These are phyloP conservation scores for Fibroporia radiculosa DNA, from an alignment of 768 basidiomycete genomes.

Conservation along the genomic window DNA sequence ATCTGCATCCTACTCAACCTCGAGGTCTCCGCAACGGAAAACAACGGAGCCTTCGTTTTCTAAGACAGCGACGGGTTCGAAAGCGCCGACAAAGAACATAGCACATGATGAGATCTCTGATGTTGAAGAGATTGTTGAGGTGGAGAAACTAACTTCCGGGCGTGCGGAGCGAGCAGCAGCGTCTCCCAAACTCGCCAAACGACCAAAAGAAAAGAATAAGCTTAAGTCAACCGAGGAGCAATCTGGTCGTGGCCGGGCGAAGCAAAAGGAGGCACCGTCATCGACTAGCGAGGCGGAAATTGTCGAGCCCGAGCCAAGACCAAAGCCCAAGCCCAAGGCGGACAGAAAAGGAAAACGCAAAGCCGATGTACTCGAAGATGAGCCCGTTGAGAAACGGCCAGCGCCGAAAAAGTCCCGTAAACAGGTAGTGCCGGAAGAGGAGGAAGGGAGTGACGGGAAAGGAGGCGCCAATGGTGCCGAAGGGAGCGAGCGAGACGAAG, in stretches of 20 bases:
- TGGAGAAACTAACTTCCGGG: too few species aligned
- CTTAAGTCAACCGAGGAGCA: too few species aligned
- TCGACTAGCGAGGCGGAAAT: slow-evolving; percentile 1
- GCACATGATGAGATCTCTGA: too few species aligned
- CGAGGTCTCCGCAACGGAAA: too few species aligned
- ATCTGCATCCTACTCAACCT: too few species aligned
- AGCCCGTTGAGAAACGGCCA: neutral
- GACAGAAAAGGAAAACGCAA: slow-evolving; percentile 2
- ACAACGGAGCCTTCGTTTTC: too few species aligned
- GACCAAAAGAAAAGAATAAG: too few species aligned
- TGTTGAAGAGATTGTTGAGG: neutral
- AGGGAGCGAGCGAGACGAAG: too few species aligned
- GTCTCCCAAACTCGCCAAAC: too few species aligned
- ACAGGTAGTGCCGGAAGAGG: slow-evolving; percentile 13
- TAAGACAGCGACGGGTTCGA: too few species aligned
- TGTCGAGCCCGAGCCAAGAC: neutral
- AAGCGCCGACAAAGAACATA: too few species aligned
- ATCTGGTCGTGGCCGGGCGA: neutral
- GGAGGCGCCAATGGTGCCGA: slow-evolving; percentile 1
- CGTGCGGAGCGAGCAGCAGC: too few species aligned
- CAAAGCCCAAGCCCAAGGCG: neutral
- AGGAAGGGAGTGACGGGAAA: slow-evolving; percentile 14
- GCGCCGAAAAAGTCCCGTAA: slow-evolving; percentile 10
- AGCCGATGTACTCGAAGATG: neutral
- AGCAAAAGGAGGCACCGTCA: neutral